phyloP scores from a whole-genome alignment of 768 basidiomycete species.

The Hemileccinum rubropunctum region DNA sequence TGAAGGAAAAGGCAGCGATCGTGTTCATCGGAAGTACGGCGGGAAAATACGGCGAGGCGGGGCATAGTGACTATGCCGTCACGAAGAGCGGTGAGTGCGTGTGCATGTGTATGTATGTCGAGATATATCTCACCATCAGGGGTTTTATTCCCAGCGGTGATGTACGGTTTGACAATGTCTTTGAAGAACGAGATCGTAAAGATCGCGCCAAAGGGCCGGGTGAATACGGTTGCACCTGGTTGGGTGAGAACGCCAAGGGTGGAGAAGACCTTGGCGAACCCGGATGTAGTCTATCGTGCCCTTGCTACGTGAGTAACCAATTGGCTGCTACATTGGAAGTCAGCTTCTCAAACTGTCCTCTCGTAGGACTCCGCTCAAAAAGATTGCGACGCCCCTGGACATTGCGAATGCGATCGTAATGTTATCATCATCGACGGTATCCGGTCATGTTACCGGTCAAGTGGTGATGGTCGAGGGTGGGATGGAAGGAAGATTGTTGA shows the following conservation, averaged over 20 bases:
- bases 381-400: conserved; percentile 60
- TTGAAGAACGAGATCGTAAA: conserved; percentile 82
- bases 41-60: conserved; percentile 70
- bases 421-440: conserved; percentile 56
- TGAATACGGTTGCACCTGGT: conserved; percentile 68
- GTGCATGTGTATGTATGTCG: neutral
- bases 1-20: conserved; percentile 56
- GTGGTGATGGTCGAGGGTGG: conserved; percentile 72
- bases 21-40: conserved; percentile 69
- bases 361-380: conserved; percentile 64
- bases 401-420: conserved; percentile 63
- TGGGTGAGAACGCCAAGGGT: conserved; percentile 68
- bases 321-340: neutral
- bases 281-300: conserved; percentile 50
- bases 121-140: neutral
- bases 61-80: conserved; percentile 64
- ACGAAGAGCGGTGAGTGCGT: conserved; percentile 57
- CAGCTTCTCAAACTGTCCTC: neutral
- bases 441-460: conserved; percentile 71
- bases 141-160: conserved; percentile 46
- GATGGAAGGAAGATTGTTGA: conserved; percentile 69
- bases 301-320: conserved; percentile 58
- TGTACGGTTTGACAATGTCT: conserved; percentile 66
- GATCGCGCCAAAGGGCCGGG: conserved; percentile 67
- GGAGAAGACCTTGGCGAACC: conserved; percentile 54